These are phyloP conservation scores for Pseudogymnoascus sp. DNA, from an alignment of 2,329 filamentous ascomycete species.

Conservation along the genomic window DNA sequence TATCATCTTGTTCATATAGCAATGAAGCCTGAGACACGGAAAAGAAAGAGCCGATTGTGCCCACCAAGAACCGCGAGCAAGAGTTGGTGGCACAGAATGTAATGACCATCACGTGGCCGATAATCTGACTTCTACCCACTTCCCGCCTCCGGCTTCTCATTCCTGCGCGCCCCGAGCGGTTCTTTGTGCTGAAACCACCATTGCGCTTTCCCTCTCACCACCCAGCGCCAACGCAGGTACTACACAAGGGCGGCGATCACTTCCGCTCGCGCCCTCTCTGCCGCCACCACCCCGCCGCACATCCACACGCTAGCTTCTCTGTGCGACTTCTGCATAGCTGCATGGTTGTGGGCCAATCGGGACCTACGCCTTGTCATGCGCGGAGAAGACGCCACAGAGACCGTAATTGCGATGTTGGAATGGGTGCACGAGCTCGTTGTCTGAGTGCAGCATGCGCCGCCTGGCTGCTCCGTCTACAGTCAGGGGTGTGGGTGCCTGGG, in stretches of 20 bases:
- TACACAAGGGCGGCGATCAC: neutral
- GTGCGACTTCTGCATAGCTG: neutral
- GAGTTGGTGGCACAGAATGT: neutral
- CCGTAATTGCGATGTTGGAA: constrained; percentile 9
- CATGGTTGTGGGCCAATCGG: constrained; percentile 1
- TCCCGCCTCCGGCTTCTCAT: neutral
- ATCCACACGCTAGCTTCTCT: constrained; percentile 1
- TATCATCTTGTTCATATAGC: neutral
- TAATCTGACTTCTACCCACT: too few relatives aligned
- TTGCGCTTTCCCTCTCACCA: neutral
- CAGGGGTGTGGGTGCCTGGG: neutral
- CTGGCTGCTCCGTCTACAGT: neutral
- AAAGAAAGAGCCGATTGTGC: neutral
- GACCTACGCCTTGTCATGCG: neutral
- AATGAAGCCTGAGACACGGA: neutral
- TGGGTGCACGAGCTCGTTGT: neutral
- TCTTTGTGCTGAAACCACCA: neutral
- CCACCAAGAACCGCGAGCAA: neutral
- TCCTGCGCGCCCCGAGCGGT: constrained; percentile 7
- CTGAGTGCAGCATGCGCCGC: neutral
- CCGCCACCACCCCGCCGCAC: constrained; percentile 1
- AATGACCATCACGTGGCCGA: neutral
- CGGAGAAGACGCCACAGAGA: neutral
- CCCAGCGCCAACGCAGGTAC: constrained; percentile 4
- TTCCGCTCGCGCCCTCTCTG: neutral